phyloP scores from a whole-genome alignment of 768 basidiomycete genomes.

The Tricholoma sp. region DNA sequence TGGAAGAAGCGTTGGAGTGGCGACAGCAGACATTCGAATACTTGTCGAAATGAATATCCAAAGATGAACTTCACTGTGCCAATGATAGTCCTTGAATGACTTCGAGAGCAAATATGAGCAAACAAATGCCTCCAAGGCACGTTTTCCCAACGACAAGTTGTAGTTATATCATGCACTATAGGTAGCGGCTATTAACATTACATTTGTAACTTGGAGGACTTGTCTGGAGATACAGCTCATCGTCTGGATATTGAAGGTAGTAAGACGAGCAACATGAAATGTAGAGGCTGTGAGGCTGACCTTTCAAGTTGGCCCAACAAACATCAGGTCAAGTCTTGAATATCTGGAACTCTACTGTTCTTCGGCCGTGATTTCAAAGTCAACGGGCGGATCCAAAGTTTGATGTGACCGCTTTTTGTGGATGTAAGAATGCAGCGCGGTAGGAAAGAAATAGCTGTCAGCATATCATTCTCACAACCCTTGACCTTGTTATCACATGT shows the following conservation, averaged over 20 bases:
- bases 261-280: neutral
- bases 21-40: constrained; percentile 21
- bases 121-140: too few relatives aligned
- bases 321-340: constrained; percentile 6
- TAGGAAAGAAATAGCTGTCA: constrained; percentile 73
- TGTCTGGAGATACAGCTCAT: too few relatives aligned
- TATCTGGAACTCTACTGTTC: constrained; percentile 9
- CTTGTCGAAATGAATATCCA: too few relatives aligned
- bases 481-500: constrained; percentile 54
- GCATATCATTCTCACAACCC: constrained; percentile 72
- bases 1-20: constrained; percentile 71
- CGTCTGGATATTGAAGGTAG: neutral
- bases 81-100: too few relatives aligned
- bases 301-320: neutral
- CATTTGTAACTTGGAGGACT: too few relatives aligned
- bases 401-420: constrained; percentile 73
- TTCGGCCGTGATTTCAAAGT: constrained; percentile 34
- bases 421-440: constrained; percentile 73
- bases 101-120: too few relatives aligned
- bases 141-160: too few relatives aligned
- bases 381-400: constrained; percentile 80
- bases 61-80: too few relatives aligned
- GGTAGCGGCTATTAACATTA: too few relatives aligned
- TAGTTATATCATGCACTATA: too few relatives aligned
- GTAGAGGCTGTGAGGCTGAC: too few relatives aligned